Percentiles rank a stretch among this genome's conserved stretches.
Evolutionary conservation across 2,329 filamentous ascomycete genomes (phyloP).

Genomic region (Blumeria hordei): DNA sequence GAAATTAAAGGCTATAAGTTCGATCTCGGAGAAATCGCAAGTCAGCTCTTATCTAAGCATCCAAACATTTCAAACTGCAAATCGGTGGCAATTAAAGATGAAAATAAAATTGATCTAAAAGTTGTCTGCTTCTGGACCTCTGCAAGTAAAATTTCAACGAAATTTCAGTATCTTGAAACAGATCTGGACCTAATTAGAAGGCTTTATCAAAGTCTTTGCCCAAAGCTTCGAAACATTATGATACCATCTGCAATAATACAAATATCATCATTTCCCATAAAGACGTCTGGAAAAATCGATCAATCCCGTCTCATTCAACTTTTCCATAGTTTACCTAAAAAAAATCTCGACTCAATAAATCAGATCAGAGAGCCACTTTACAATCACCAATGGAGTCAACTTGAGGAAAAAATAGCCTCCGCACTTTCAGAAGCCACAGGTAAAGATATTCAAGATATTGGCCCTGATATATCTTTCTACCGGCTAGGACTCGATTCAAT

Average conservation of each 20-base stretch:
- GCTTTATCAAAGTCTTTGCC: conserved; percentile 30
- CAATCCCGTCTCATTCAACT: conserved; percentile 24
- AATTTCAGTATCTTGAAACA: conserved; percentile 16
- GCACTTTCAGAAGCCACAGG: conserved; percentile 27
- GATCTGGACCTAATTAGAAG: conserved; percentile 16
- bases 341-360: conserved; percentile 19
- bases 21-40: conserved; percentile 54
- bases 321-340: conserved; percentile 22
- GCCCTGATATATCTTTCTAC: conserved; percentile 46
- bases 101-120: conserved; percentile 20
- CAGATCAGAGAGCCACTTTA: conserved; percentile 3
- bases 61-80: conserved; percentile 32
- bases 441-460: conserved; percentile 23
- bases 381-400: conserved; percentile 21
- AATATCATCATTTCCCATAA: conserved; percentile 44
- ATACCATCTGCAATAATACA: conserved; percentile 51
- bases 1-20: conserved; percentile 64
- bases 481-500: conserved; percentile 67
- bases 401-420: conserved; percentile 30
- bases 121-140: conserved; percentile 49
- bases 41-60: conserved; percentile 22
- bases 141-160: neutral
- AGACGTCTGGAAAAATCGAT: conserved; percentile 52
- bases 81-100: conserved; percentile 30
- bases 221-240: conserved; percentile 50